Evolutionary conservation across 139 green algal species (phyloP), one percentile per base, ranked within the genome.

Genomic region (Bryopsis sp.): DNA sequence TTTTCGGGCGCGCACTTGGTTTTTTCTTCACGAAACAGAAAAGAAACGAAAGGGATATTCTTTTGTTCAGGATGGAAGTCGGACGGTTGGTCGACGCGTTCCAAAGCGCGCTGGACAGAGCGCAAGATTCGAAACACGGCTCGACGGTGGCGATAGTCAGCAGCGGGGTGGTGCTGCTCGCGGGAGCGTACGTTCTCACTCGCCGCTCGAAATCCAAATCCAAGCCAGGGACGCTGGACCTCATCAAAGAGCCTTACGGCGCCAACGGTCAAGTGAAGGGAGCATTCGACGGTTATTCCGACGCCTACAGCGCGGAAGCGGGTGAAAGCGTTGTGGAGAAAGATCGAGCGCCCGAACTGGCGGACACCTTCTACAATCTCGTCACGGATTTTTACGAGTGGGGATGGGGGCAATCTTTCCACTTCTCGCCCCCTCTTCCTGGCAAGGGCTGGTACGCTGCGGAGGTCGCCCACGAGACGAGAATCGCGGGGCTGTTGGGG

Each of bases 361-460:
- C 88, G 29, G 79, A 86, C 48, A 75, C 82, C 15, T 92, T 92
- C 65, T 92, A 92, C 80, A 78, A 59, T 43, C 68, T 92, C 24
- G 83, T 94, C 33, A 95, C 92, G 5, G 94, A 99, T 78, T 91
- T 99, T 59, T 99, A 99, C 79, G 94, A 99, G 72, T 98, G 91
- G 85, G 93, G 93, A 26, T 98, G 93, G 93, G 92, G 94, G 36
- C 84, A 95, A 76, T 89, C 72, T 68, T 99, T 99, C 83, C 94
- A 99, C 80, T 98, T 99, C 79, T 92, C 89, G 0, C 91, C 91
- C 43, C 81, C 83, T 70, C 84, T 98, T 34, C 88, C 88, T 2
- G 80, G 84, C 50, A 89, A 91, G 73, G 70, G 75, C 71, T 82
- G 78, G 74, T 35, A 67, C 34, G 75, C 75, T 1, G 84, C 72